phyloP scores from a whole-genome alignment of 2,329 filamentous ascomycete genomes.

The Sporothrix protearum region DNA sequence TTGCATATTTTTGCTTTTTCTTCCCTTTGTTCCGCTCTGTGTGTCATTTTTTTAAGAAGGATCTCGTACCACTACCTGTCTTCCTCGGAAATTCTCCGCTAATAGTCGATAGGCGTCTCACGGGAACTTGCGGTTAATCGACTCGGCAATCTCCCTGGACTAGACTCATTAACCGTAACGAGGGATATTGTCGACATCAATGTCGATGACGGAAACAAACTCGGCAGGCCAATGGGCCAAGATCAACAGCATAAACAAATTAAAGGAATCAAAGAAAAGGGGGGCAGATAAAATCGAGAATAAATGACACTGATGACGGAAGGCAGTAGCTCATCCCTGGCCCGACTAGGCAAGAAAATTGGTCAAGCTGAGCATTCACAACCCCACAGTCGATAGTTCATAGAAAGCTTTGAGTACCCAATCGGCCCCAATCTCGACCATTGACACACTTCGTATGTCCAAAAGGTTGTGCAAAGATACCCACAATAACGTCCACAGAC shows the following conservation, averaged over 20 bases:
- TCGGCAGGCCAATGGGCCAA: neutral
- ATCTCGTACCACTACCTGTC: neutral
- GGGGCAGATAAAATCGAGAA: too few relatives aligned
- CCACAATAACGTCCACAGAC: neutral
- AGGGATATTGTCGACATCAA: neutral
- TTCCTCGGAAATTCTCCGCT: neutral
- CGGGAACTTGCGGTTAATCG: neutral
- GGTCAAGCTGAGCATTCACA: neutral
- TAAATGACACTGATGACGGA: neutral
- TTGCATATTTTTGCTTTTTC: neutral
- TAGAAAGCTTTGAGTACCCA: too few relatives aligned
- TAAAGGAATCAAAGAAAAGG: neutral
- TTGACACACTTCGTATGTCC: too few relatives aligned
- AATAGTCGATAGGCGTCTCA: neutral
- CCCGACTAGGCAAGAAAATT: neutral
- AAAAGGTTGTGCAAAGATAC: neutral
- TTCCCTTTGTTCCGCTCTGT: neutral
- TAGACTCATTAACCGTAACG: neutral
- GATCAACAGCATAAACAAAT: neutral
- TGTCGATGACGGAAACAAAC: neutral
- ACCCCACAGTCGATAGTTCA: neutral
- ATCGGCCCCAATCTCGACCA: too few relatives aligned
- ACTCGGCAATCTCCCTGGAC: neutral
- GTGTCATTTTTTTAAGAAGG: neutral
- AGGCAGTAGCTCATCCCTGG: neutral